These are phyloP conservation scores for Dothistroma pini DNA, from an alignment of 2,329 filamentous ascomycete species.

Conservation along the genomic window DNA sequence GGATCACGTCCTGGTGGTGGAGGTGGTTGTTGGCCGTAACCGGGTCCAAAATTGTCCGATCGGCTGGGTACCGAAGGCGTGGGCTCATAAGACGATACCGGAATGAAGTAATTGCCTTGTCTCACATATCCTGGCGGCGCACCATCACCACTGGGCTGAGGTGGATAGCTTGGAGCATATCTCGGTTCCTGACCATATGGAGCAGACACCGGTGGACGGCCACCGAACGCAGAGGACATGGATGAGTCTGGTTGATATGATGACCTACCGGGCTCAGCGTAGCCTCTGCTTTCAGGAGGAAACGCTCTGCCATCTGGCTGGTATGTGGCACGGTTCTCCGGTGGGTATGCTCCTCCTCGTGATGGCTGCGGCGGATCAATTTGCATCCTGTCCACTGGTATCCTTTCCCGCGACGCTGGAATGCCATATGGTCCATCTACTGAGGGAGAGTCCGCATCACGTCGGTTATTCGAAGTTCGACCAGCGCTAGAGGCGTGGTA, in stretches of 20 bases:
- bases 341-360: conserved; percentile 22
- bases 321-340: conserved; percentile 23
- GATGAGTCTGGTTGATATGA: conserved; percentile 26
- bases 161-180: conserved; percentile 30
- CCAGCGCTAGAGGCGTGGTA: conserved; percentile 43
- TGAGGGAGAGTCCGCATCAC: conserved; percentile 36
- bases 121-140: conserved; percentile 34
- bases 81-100: conserved; percentile 30
- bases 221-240: conserved; percentile 25
- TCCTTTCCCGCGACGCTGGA: conserved; percentile 23
- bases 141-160: conserved; percentile 26
- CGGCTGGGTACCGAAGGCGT: conserved; percentile 25
- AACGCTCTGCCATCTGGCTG: conserved; percentile 26
- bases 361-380: conserved; percentile 28
- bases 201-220: conserved; percentile 26
- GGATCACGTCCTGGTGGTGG: conserved; percentile 22
- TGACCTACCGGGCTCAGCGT: conserved; percentile 25
- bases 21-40: conserved; percentile 23
- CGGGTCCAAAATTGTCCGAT: conserved; percentile 26
- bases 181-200: conserved; percentile 31
- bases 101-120: conserved; percentile 34
- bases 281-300: conserved; percentile 23
- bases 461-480: conserved; percentile 41
- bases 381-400: conserved; percentile 30
- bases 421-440: conserved; percentile 32